These are phyloP conservation scores for Sporothrix variecibatus DNA, from an alignment of 2,329 filamentous ascomycete genomes.

Conservation along the genomic window DNA sequence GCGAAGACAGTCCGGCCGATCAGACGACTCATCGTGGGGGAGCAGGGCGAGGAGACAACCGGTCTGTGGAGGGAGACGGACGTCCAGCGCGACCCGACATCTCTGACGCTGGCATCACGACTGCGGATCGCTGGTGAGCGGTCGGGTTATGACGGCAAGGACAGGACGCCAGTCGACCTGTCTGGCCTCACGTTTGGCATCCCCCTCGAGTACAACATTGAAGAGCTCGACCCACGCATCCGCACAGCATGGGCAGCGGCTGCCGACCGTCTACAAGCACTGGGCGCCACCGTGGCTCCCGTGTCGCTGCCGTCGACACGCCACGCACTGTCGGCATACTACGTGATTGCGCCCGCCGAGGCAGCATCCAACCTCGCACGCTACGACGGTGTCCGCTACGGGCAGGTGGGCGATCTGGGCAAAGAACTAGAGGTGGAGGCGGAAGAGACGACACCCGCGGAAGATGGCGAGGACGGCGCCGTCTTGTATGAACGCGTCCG, in stretches of 20 bases:
- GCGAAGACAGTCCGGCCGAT: slow-evolving; percentile 57
- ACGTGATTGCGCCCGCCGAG: slow-evolving; percentile 91
- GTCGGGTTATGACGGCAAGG: slow-evolving; percentile 16
- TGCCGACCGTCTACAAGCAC: slow-evolving; percentile 58
- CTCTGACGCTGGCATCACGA: slow-evolving; percentile 60
- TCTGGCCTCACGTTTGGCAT: slow-evolving; percentile 54
- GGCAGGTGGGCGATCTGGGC: slow-evolving; percentile 40
- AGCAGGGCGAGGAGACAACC: background rate
- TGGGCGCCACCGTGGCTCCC: slow-evolving; percentile 72
- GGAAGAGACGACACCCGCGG: slow-evolving; percentile 36
- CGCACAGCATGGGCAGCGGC: slow-evolving; percentile 68
- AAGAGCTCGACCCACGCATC: slow-evolving; percentile 71
- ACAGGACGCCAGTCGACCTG: background rate
- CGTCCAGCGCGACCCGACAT: slow-evolving; percentile 70
- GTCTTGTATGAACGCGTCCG: slow-evolving; percentile 76
- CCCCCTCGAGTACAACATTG: slow-evolving; percentile 82
- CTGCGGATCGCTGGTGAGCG: slow-evolving; percentile 39
- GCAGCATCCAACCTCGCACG: slow-evolving; percentile 95
- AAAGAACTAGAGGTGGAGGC: slow-evolving; percentile 12
- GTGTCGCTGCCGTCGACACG: slow-evolving; percentile 82
- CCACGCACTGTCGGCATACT: slow-evolving; percentile 88
- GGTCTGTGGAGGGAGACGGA: slow-evolving; percentile 60
- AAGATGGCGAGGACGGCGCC: slow-evolving; percentile 45
- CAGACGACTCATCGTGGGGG: slow-evolving; percentile 55
- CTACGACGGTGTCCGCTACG: slow-evolving; percentile 96